Evolutionary conservation across 225 moss, liverwort and hornwort genomes (phyloP).

Genomic region (Bryoerythrophyllum caledonicum): DNA sequence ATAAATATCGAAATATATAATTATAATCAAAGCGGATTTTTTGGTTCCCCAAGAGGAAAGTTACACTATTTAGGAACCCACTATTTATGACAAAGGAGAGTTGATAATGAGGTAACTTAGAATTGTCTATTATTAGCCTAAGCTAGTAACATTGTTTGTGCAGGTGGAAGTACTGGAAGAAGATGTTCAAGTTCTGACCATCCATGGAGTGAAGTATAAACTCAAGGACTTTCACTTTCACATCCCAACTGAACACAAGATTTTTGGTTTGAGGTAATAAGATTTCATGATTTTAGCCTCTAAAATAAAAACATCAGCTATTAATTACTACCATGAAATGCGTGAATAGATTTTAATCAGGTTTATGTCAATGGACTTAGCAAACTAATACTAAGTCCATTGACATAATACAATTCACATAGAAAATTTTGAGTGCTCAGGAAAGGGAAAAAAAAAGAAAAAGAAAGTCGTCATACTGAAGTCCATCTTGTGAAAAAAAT

Average conservation of each 20-base stretch:
- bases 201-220: not conserved
- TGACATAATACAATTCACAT: too few species aligned
- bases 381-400: too few species aligned
- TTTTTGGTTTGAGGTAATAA: fast-evolving
- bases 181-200: not conserved
- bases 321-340: not conserved
- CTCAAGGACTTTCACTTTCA: conserved; percentile 23
- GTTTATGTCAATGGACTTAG: not conserved
- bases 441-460: too few species aligned
- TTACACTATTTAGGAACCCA: too few species aligned
- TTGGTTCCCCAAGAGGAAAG: too few species aligned
- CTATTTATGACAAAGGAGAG: too few species aligned
- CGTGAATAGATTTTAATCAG: not conserved
- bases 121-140: not conserved
- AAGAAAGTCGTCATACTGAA: too few species aligned
- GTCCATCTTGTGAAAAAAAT: too few species aligned
- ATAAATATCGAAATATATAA: too few species aligned
- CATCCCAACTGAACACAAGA: conserved; percentile 10
- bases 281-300: not conserved
- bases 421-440: too few species aligned
- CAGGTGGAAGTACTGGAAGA: not conserved
- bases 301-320: not conserved
- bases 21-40: too few species aligned
- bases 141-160: not conserved
- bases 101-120: not conserved